Base-by-base conservation (phyloP, 306 rosid species). In the Corylus avellana region DNA sequence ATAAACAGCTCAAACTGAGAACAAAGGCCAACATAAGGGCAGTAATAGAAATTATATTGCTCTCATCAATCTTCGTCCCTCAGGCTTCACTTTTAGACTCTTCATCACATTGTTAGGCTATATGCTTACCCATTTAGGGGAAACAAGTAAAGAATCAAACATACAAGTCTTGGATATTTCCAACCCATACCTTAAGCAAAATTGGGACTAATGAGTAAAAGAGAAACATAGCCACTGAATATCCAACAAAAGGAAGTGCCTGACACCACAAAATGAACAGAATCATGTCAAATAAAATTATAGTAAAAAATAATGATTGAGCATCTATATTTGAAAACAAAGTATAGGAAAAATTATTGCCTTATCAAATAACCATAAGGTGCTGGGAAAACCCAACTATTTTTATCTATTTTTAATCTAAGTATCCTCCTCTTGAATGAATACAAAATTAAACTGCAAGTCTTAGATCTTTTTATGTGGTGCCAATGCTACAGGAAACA, bases 191-290 rank as follows among this genome's bases (percentile, higher is more conserved):
- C 99, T 92, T 89, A 32, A 95, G 99, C 81, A 93, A 80, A 79
- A 92, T 73, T 48, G 98, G 99, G 55, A 95, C 99, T 25, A 91
- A 77, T 66, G 99, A 95, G 85, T 95, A 95, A 83, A 95, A 93
- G 79, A 92, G 67, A 84, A 95, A 95, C 99, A 95, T 91, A 51
- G 98, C 91, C 86, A 88, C 79, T 32, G 99, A 78, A 84, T 90
- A 95, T 85, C 98, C 98, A 80, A 88, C 63, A 82, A 95, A 93
- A 29, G 98, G 98, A 84, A 95, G 73, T 20, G 89, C 97, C 98
- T 95, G 98, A 77, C 80, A 87, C 72, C 73, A 67, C 17, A 78
- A 84, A 57, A 86, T 59, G 29, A 74, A 75, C 46, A 78, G 50
- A 58, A 73, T 12, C 51, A 64, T 13, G 54, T 75, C 48, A 74